Base-by-base conservation (phyloP, 371 early-diverging fungal species). In the Apophysomyces trapeziformis region DNA sequence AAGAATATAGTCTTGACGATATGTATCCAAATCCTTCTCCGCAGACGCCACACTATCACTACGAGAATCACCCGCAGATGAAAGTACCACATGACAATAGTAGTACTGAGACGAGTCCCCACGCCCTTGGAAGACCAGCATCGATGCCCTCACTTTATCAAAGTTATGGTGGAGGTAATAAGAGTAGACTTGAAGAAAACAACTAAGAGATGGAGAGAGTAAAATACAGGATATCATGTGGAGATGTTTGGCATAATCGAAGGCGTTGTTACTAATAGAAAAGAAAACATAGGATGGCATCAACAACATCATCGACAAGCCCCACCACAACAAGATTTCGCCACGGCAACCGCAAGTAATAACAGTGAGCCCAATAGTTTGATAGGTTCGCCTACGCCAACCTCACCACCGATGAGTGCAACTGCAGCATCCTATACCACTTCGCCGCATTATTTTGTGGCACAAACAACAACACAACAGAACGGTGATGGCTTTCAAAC, bases 71-170 rank as follows among this genome's bases (percentile, higher is more conserved):
- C 54, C 54, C 54, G 54, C 54, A 50, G 54, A 26, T 50, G 54
- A 50, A 50, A 21, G 54, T 50, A 50, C 54, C 54, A 50, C 54
- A 50, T 50, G 54, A 50, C 21, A 50, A 50, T 26, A 50, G 54
- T 26, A 50, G 54, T 26, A 26, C 54, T 50, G 54, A 50, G 64
- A 43, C 61, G 38, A 54, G 63, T 43, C 58, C 60, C 16, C 61
- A 64, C 39, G 38, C 67, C 13, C 57, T 66, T 47, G 66, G 61
- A 54, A 61, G 69, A 61, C 69, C 69, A 32, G 60, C 68, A 54
- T 68, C 68, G 44, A 58, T 68, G 65, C 69, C 60, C 36, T 50
- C 54, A 21, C 54, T 50, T 21, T 50, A 50, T 21, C 54, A 50
- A 9, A 21, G 54, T 50, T 50, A 50, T 21, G 54, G 54, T 18